These are phyloP conservation scores for Phoma sp. DNA, from an alignment of 2,329 filamentous ascomycete species.

Conservation along the genomic window DNA sequence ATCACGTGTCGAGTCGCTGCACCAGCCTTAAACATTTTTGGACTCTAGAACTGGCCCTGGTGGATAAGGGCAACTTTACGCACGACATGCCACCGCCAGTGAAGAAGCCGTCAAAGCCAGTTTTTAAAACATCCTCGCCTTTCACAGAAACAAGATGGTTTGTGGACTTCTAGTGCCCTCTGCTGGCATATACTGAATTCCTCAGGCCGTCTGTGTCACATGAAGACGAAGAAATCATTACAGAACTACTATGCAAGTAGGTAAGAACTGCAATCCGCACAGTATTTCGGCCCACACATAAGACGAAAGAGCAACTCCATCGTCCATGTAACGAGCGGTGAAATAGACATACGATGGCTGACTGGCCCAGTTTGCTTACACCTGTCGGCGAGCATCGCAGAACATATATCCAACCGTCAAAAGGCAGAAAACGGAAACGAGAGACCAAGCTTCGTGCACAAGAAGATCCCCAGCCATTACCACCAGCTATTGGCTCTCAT, in stretches of 20 bases:
- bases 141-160: slow-evolving; percentile 69
- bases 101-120: slow-evolving; percentile 53
- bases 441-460: slow-evolving; percentile 25
- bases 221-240: slow-evolving; percentile 67
- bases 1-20: neutral
- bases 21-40: neutral
- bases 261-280: slow-evolving; percentile 24
- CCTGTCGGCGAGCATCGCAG: slow-evolving; percentile 69
- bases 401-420: slow-evolving; percentile 62
- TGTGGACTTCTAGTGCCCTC: slow-evolving; percentile 14
- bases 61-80: neutral
- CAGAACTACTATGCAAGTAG: slow-evolving; percentile 72
- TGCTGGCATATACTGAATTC: slow-evolving; percentile 14
- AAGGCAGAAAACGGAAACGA: slow-evolving; percentile 64
- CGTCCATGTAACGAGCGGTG: neutral
- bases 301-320: neutral
- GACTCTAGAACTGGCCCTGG: neutral
- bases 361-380: slow-evolving; percentile 61
- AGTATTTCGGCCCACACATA: neutral
- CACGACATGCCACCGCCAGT: slow-evolving; percentile 31
- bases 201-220: slow-evolving; percentile 65
- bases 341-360: neutral
- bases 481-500: slow-evolving; percentile 57
- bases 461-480: slow-evolving; percentile 46
- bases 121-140: slow-evolving; percentile 71